phyloP scores from a whole-genome alignment of 139 green algal genomes.

The Coccomyxa sp. region DNA sequence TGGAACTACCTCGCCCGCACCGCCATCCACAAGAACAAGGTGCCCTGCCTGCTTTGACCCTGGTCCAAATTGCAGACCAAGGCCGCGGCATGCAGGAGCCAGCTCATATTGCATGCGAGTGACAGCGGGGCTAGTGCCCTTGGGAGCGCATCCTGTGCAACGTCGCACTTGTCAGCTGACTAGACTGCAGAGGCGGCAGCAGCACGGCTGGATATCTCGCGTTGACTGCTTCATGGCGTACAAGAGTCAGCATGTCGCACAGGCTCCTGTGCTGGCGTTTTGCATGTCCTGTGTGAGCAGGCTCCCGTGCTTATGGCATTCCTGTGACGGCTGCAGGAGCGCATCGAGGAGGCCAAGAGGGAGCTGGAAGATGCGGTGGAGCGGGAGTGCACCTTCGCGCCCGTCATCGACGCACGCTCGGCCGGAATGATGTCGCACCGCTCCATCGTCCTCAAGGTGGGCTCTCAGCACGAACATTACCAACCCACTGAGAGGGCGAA shows the following conservation, averaged over 20 bases:
- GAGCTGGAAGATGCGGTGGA: slow-evolving; percentile 36
- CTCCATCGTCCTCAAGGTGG: slow-evolving; percentile 42
- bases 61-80: background rate
- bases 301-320: background rate
- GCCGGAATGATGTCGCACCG: slow-evolving; percentile 60
- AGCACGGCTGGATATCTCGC: no score
- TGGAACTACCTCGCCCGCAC: background rate
- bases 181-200: no score
- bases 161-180: no score
- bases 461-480: no score
- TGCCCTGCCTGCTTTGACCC: background rate
- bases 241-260: background rate
- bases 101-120: no score
- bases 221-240: no score
- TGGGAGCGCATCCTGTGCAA: no score
- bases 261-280: background rate
- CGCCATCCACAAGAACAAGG: slow-evolving; percentile 9
- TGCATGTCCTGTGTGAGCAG: background rate
- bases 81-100: no score
- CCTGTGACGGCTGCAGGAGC: slow-evolving; percentile 10
- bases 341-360: slow-evolving; percentile 39
- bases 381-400: slow-evolving; percentile 67
- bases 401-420: slow-evolving; percentile 53
- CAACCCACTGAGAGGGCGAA: no score
- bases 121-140: no score